Evolutionary conservation across 106 monocot genomes (phyloP), one percentile per base, ranked within the genome.

Genomic region (Vanilla planifolia): DNA sequence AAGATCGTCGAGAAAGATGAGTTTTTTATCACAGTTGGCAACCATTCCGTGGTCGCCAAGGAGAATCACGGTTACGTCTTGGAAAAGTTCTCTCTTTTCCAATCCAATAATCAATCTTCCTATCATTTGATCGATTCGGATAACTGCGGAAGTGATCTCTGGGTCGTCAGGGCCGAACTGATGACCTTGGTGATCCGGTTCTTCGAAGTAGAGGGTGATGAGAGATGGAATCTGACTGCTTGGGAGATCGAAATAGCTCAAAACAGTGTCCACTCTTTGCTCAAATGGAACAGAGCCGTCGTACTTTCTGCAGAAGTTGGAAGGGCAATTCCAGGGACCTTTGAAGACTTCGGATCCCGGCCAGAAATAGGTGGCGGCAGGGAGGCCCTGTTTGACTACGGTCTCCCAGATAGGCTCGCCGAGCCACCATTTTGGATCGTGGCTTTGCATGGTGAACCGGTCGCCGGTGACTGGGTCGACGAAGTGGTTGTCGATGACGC

Each of bases 361-460:
- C 82, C 82, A 87, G 66, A 79, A 87, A 63, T 64, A 72, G 46
- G 64, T 61, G 0, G 86, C 81, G 43, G 79, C 81, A 3, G 53
- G 46, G 48, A 62, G 22, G 1, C 79, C 79, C 1, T 68, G 74
- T 10, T 66, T 43, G 25, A 45, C 58, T 27, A 67, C 82, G n/a
- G 86, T 86, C 61, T 78, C 68, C 86, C 86, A 86, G 5, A 86
- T 47, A 0, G 86, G 86, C 51, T 82, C 86, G 8, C 86, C 86
- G 15, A 87, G 79, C 86, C 86, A 87, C 78, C 74, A 87, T 26
- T 47, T 33, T 16, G 86, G 72, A 4, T 79, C 69, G 19, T 70
- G 68, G 72, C 48, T 70, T 6, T 9, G 2, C 65, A 30, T 69
- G 14, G 55, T 58, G 78, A 87, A 87, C 11, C 2, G 5, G 3